Evolutionary conservation across 1,284 basidiomycete genomes (phyloP).

Genomic region (Leccinum pachyderme): DNA sequence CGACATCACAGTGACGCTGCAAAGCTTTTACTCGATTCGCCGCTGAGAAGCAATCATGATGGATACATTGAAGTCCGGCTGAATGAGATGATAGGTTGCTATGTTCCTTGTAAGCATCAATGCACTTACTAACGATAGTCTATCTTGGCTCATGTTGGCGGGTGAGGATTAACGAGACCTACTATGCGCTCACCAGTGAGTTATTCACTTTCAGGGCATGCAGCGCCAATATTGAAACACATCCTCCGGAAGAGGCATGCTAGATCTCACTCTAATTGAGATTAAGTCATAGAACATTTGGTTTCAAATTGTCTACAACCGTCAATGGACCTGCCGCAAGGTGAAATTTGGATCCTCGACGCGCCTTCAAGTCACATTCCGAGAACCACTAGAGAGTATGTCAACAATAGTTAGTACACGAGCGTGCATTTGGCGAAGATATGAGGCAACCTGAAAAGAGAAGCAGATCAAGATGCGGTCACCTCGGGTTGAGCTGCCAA

Average conservation of each 20-base stretch:
- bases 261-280: constrained; percentile 5
- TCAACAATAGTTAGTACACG: constrained; percentile 17
- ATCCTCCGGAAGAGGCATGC: constrained; percentile 21
- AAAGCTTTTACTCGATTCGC: constrained; percentile 7
- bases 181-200: not conserved
- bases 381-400: constrained; percentile 13
- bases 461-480: constrained; percentile 17
- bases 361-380: constrained; percentile 10
- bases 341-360: no score
- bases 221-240: not conserved
- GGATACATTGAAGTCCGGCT: not conserved
- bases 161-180: constrained; percentile 4
- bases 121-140: constrained; percentile 15
- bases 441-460: constrained; percentile 5
- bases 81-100: not conserved
- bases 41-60: not conserved
- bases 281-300: not conserved
- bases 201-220: constrained; percentile 11
- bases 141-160: constrained; percentile 19
- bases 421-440: not conserved
- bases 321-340: constrained; percentile 11
- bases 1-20: constrained; percentile 12
- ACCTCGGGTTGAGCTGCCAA: constrained; percentile 19
- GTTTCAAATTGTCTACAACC: constrained; percentile 5
- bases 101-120: constrained; percentile 29